Evolutionary conservation across 495 filamentous ascomycete genomes (phyloP).

Genomic region (Daldinia bambusicola): DNA sequence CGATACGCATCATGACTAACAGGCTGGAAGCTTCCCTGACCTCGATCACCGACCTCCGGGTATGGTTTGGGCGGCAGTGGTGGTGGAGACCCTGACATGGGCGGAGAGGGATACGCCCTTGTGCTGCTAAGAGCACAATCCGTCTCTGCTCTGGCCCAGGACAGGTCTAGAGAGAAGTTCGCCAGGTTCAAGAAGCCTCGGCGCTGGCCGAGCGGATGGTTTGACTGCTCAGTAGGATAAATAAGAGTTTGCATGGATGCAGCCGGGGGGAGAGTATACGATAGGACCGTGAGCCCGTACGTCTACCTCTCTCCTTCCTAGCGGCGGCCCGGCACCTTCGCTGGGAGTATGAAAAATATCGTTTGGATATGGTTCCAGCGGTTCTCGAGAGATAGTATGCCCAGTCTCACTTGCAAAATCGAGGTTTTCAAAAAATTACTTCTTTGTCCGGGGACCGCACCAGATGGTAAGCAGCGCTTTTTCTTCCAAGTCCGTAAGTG

Average conservation of each 20-base stretch:
- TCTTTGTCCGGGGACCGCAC: slow-evolving; percentile 13
- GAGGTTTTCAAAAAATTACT: slow-evolving; percentile 14
- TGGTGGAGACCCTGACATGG: slow-evolving; percentile 85
- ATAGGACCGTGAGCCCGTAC: slow-evolving; percentile 44
- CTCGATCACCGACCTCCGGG: slow-evolving; percentile 67
- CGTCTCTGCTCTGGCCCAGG: slow-evolving; percentile 73
- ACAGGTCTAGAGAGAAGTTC: slow-evolving; percentile 74
- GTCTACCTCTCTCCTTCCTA: slow-evolving; percentile 43
- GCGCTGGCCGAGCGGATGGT: slow-evolving; percentile 67
- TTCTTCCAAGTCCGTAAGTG: slow-evolving; percentile 21
- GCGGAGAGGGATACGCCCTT: slow-evolving; percentile 78
- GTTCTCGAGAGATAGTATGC: slow-evolving; percentile 31
- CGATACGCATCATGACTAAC: slow-evolving; percentile 60
- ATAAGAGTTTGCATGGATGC: slow-evolving; percentile 62
- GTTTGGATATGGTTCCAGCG: slow-evolving; percentile 24
- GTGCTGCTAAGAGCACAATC: slow-evolving; percentile 67
- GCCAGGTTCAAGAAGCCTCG: slow-evolving; percentile 71
- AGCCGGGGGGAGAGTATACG: slow-evolving; percentile 41
- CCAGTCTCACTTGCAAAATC: slow-evolving; percentile 32
- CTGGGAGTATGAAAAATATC: slow-evolving; percentile 31
- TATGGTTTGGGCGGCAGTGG: slow-evolving; percentile 72
- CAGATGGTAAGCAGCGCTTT: slow-evolving; percentile 32
- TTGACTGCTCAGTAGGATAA: slow-evolving; percentile 55
- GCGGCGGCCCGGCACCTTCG: slow-evolving; percentile 27
- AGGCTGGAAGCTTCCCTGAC: slow-evolving; percentile 61